Conservation (phyloP, 495 filamentous ascomycete species). For the Penicillium manginii region DNA sequence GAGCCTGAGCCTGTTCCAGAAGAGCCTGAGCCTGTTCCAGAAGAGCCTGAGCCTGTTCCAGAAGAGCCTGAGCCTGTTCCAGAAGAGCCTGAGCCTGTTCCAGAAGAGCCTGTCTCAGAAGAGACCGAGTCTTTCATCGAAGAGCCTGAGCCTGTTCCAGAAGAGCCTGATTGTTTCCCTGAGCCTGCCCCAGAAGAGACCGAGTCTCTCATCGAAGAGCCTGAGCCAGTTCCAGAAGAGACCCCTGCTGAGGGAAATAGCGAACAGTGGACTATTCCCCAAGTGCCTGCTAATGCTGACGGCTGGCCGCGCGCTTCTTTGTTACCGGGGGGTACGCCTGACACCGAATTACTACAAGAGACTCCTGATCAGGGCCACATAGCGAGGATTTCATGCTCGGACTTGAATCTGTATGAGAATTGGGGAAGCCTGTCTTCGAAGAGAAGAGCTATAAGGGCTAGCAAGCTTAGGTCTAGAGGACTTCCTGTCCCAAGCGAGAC, state of each 20-base stretch:
- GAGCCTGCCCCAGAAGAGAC: constrained; percentile 5
- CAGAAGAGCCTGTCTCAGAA: constrained; percentile 4
- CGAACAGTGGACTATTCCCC: background rate
- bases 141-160: background rate
- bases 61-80: constrained; percentile 4
- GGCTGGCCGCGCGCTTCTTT: background rate
- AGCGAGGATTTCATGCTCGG: constrained; percentile 13
- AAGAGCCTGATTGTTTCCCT: background rate
- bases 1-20: constrained; percentile 3
- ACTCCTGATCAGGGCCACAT: constrained; percentile 11
- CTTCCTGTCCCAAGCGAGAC: constrained; percentile 13
- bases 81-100: background rate
- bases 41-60: constrained; percentile 6
- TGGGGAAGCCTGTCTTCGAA: constrained; percentile 13
- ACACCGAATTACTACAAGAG: constrained; percentile 7
- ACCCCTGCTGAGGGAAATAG: background rate
- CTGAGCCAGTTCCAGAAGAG: background rate
- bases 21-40: constrained; percentile 7
- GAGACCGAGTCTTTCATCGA: constrained; percentile 6
- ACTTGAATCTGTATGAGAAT: constrained; percentile 9
- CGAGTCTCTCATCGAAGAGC: constrained; percentile 5
- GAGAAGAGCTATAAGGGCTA: constrained; percentile 11
- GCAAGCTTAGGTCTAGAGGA: constrained; percentile 12
- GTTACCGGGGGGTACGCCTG: constrained; percentile 2
- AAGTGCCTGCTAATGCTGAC: background rate